These are phyloP conservation scores for Hemisphaericaspora xylofermentans DNA, from an alignment of 1,139 yeast genomes.

Conservation along the genomic window DNA sequence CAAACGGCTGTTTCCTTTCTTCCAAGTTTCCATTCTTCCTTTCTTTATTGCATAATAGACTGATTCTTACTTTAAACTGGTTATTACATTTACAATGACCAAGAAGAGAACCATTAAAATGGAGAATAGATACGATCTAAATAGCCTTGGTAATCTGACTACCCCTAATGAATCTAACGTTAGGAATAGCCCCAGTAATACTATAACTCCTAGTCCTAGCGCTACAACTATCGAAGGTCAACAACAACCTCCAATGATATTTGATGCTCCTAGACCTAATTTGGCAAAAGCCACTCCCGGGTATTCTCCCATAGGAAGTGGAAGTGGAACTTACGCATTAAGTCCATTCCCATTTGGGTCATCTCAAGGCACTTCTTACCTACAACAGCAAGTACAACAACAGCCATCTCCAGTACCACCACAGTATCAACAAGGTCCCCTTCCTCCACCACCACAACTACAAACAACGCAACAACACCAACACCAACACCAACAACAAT, in stretches of 20 bases:
- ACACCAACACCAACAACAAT: not conserved
- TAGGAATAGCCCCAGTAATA: not conserved
- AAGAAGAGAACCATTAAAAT: not conserved
- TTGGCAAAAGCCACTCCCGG: not conserved
- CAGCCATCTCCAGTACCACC: conserved; percentile 3
- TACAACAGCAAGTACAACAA: not conserved
- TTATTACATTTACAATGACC: not conserved
- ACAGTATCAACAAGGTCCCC: not conserved
- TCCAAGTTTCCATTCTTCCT: no score
- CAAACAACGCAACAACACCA: conserved; percentile 1
- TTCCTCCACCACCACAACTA: conserved; percentile 3
- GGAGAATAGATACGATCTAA: not conserved
- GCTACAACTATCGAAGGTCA: no score
- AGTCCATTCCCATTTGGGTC: not conserved
- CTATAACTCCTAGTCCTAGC: not conserved
- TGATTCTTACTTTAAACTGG: no score
- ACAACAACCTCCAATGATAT: not conserved
- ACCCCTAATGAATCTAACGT: not conserved
- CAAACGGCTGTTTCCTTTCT: not conserved
- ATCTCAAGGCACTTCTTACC: not conserved
- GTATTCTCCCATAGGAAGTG: not conserved
- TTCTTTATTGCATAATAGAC: no score
- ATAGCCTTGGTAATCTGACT: not conserved
- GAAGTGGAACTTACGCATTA: not conserved
- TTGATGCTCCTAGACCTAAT: conserved; percentile 1